phyloP scores from a whole-genome alignment of 495 filamentous ascomycete species.

The Aspergillus indologenus region DNA sequence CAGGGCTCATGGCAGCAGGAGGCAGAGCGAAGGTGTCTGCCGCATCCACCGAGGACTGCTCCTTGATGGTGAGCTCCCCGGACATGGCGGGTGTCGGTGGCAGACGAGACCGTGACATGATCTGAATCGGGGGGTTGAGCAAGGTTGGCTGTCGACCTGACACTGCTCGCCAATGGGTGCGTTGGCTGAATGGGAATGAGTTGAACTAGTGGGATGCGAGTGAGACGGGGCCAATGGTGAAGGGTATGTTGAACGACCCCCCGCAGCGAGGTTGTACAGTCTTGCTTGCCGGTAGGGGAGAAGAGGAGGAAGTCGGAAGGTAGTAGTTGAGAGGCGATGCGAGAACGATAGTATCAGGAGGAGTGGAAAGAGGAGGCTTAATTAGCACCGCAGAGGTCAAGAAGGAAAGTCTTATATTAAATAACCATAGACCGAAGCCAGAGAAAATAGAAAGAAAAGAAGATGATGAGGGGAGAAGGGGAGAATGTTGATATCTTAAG shows the following conservation, averaged over 20 bases:
- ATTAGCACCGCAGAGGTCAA: not conserved
- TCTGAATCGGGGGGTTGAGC: conserved; percentile 15
- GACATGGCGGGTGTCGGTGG: conserved; percentile 86
- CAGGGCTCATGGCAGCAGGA: conserved; percentile 67
- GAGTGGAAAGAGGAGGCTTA: not conserved
- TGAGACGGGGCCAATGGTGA: conserved; percentile 3
- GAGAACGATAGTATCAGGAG: not conserved
- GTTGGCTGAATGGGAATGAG: not conserved
- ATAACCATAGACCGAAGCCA: not conserved
- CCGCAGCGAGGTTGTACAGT: conserved; percentile 2
- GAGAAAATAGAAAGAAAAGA: not conserved
- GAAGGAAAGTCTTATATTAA: not conserved
- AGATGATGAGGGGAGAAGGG: not conserved
- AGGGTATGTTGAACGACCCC: not conserved
- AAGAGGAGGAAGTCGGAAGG: not conserved
- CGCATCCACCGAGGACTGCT: conserved; percentile 52
- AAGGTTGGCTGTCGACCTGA: not conserved
- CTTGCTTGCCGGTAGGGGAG: not conserved
- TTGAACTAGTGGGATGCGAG: not conserved
- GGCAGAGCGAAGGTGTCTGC: conserved; percentile 75
- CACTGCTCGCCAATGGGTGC: not conserved
- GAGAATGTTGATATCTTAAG: too few species aligned
- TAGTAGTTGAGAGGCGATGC: not conserved
- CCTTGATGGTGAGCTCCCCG: conserved; percentile 75
- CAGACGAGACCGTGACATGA: conserved; percentile 67